Base-by-base conservation (phyloP, 805 yeast species). In the Pichia californica region DNA sequence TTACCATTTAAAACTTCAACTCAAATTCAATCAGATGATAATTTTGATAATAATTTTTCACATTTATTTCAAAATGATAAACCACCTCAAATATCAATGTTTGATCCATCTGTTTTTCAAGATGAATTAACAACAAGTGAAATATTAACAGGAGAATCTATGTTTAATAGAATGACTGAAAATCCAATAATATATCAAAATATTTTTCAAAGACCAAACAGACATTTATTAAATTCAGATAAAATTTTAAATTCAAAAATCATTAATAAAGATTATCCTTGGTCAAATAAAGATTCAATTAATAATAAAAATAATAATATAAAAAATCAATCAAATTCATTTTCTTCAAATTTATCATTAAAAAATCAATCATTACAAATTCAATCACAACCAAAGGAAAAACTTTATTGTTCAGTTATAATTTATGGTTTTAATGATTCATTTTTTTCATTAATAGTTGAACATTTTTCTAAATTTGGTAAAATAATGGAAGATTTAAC, bases 391-490 rank as follows among this genome's bases (percentile, higher is more conserved):
- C 26, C 30, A 18, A 23, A 27, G 7, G 40, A 40, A 16, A 38
- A 49, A 3, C 35, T 62, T 28, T 88, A 79, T 43, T 70, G 78
- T 38, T 84, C 95, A 0, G 83, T 91, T 1, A 64, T 89, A 25
- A 87, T 91, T 3, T 88, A 84, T 63, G 98, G 98, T 1, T 91
- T 87, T 59, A 88, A 94, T 1, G 94, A 88, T 55, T 70, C 78
- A 2, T 71, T 81, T 50, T 78, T 94, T 8, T 73, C 72, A 27
- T 71, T 72, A 29, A 76, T 91, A 2, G 71, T 91, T 31, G 75
- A 76, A 41, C 48, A 48, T 40, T 48, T 49, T 38, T 38, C 52
- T 3, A 45, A 40, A 18, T 46, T 35, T 29, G 52, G 53, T 3
- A 43, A 43, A 11, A 42, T 45, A 20, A 38, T 46, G 40, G 53